Percentiles rank a stretch among this genome's conserved stretches.
phyloP scores from a whole-genome alignment of 805 yeast genomes.

The Saturnispora silvae region DNA sequence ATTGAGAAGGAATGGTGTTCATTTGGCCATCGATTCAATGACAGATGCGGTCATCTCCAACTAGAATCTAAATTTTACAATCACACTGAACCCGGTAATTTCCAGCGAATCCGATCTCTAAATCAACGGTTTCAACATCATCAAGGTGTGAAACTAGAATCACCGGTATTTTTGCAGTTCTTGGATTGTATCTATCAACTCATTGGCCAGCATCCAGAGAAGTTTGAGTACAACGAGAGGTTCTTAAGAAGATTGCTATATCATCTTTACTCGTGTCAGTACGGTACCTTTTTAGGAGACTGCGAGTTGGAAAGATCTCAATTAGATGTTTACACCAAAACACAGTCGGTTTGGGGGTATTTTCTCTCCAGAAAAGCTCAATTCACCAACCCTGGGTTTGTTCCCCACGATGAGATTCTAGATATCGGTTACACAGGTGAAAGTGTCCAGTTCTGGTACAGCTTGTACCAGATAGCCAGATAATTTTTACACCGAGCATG shows the following conservation, averaged over 20 bases:
- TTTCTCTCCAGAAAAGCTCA: conserved; percentile 66
- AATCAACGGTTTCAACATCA: conserved; percentile 41
- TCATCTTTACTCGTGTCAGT: conserved; percentile 88
- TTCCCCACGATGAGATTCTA: conserved; percentile 13
- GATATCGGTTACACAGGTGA: conserved; percentile 4
- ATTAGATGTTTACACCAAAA: conserved; percentile 33
- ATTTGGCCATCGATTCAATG: conserved; percentile 85
- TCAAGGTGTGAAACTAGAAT: conserved; percentile 47
- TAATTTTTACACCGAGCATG: too few species aligned
- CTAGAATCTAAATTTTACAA: conserved; percentile 40
- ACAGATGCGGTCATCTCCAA: conserved; percentile 68
- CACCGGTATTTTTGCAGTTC: conserved; percentile 93
- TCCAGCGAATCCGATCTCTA: conserved; percentile 35
- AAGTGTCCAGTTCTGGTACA: conserved; percentile 2
- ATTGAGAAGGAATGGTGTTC: conserved; percentile 94
- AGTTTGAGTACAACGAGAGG: conserved; percentile 82
- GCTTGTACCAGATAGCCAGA: not conserved
- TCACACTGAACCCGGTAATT: conserved; percentile 26
- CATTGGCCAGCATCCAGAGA: conserved; percentile 52
- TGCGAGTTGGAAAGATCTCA: conserved; percentile 52
- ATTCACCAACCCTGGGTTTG: conserved; percentile 44
- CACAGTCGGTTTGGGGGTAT: conserved; percentile 90
- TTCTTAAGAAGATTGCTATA: conserved; percentile 76
- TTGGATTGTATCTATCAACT: conserved; percentile 83
- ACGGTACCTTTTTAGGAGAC: conserved; percentile 79